Evolutionary conservation across 768 basidiomycete genomes (phyloP), one percentile per base, ranked within the genome.

Genomic region (Leccinum variicolor): DNA sequence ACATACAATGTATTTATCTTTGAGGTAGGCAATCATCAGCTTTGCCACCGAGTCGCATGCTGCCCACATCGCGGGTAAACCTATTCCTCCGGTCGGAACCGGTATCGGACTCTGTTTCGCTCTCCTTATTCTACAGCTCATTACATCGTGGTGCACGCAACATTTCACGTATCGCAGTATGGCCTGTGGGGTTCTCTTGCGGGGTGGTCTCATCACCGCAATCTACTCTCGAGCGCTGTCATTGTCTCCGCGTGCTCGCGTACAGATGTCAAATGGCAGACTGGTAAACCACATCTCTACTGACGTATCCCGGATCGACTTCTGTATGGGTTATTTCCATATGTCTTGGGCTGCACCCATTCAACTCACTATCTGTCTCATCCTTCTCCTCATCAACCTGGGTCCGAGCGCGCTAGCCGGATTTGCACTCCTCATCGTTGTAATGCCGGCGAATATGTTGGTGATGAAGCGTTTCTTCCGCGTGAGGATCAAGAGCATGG

Each of bases 221-320:
- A 87, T 97, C 39, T 97, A 94, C 72, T 79, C 83, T 28, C 85
- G 88, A 46, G 86, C 89, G 1, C 78, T 97, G 21, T 81, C 77
- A 28, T 79, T 98, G 29, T 89, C 90, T 2, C 82, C 89, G 15
- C 86, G 91, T 41, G 85, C 92, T 6, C 83, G 95, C 7, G 85
- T 86, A 1, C 85, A 83, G 8, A 80, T 94, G 45, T 84, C 90
- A 1, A 97, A 92, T 65, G 95, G 94, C 21, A 89, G 15, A 17
- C 8, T 36, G 34, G 34, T 36, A 15, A 36, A 36, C 15, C 34
- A 36, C 34, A 3, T 36, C 59, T 93, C 91, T 5, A 92, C 90
- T 1, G 93, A 94, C 67, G 85, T 95, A 19, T 93, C 90, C 28
- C 83, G 94, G 19, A 90, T 98, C 68, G 94, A 98, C 69, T 97